Evolutionary conservation across 2,329 filamentous ascomycete genomes (phyloP), one percentile per base, ranked within the genome.

Genomic region (Clarireedia hainanense): DNA sequence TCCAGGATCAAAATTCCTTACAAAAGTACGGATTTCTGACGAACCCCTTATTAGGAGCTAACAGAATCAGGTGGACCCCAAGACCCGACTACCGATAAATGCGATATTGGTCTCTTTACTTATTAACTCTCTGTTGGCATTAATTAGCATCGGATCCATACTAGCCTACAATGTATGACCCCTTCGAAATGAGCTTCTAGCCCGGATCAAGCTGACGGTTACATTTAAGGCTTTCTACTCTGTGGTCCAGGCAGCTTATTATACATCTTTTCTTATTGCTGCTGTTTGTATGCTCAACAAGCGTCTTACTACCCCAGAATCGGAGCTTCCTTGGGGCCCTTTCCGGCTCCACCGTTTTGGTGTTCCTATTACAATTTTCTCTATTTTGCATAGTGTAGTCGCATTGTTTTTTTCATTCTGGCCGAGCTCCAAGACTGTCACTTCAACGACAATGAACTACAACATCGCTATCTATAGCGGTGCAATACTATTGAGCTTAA

Each of bases 241-340:
- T 43, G 23, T 57, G 7, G 40, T 42, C 10, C 30, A 52, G 17
- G 55, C 55, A 30, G 39, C 48, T 17, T 57, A 52, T 36, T 48
- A 57, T 20, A 51, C 55, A 34, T 52, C 45, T 2, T 57, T 48
- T 27, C 20, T 57, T 5, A 15, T 57, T 3, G 40, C 49, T 7
- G 55, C 49, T 0, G 17, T 30, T 17, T 43, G 52, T 6, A 57
- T 57, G 55, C 37, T 53, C 9, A 17, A 52, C 26, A 52, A 57
- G 26, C 42, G 55, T 14, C 24, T 57, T 2, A 52, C 49, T 5
- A 52, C 50, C 14, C 55, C 50, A 23, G 20, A 15, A 14, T 30
- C 43, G 2, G 55, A 52, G 5, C 37, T 57, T 24, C 49, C 23
- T 3, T 57, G 55, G 55, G 55, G 55, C 9, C 55, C 55, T n/a